phyloP scores from a whole-genome alignment of 768 basidiomycete species.

The Boletus subparvulus region DNA sequence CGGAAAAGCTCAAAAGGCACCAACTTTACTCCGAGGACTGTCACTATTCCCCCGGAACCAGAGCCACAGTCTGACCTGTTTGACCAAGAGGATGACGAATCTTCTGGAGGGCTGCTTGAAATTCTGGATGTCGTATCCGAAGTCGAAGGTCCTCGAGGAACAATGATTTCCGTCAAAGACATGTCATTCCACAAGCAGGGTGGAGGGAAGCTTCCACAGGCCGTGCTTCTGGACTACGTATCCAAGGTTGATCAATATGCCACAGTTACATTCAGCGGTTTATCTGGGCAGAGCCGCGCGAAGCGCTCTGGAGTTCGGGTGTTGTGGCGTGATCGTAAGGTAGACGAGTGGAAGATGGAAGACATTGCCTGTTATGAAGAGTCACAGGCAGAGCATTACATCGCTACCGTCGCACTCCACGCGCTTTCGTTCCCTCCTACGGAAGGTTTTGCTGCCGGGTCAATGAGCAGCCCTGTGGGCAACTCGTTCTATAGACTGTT shows the following conservation, averaged over 20 bases:
- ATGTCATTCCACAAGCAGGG: conserved; percentile 84
- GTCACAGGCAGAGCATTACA: conserved; percentile 84
- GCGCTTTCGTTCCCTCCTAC: conserved; percentile 63
- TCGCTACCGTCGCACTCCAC: conserved; percentile 84
- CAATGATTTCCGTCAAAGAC: conserved; percentile 55
- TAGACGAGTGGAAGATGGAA: conserved; percentile 77
- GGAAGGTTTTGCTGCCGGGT: conserved; percentile 63
- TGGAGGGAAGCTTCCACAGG: conserved; percentile 80
- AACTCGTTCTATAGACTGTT: conserved; percentile 74
- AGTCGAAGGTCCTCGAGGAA: conserved; percentile 57
- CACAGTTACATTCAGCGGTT: conserved; percentile 58
- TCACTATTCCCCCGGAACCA: not conserved
- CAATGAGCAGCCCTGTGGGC: conserved; percentile 43
- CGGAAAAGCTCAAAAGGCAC: not conserved
- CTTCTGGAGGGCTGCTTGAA: conserved; percentile 63
- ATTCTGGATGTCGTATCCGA: conserved; percentile 65
- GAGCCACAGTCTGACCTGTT: conserved; percentile 44
- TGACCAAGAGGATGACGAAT: conserved; percentile 50
- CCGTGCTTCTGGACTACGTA: conserved; percentile 65
- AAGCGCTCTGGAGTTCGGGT: conserved; percentile 71
- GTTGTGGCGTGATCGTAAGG: conserved; percentile 64
- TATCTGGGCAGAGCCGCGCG: conserved; percentile 74
- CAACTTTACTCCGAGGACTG: not conserved
- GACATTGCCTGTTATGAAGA: conserved; percentile 78
- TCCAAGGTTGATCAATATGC: conserved; percentile 73